Base-by-base conservation (phyloP, 495 filamentous ascomycete species). In the Aspergillus affinis region DNA sequence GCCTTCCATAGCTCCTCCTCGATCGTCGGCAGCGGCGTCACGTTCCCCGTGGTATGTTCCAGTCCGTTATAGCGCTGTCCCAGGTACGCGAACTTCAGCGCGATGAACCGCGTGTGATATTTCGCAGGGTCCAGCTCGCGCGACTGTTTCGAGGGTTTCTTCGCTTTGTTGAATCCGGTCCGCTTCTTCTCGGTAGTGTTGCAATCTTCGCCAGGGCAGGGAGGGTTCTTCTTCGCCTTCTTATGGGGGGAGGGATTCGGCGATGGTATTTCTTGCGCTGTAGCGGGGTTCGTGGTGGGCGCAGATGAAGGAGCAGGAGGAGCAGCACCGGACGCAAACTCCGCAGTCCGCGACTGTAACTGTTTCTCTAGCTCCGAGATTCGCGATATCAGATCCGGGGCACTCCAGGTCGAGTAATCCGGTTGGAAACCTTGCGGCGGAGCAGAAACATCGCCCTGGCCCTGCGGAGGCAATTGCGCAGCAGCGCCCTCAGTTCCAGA, bases 1-100 rank as follows among this genome's bases (percentile, higher is more conserved):
- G 93, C 95, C 72, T 91, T 90, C 89, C 92, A 98, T 49, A 98
- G 68, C 68, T 88, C 86, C 69, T 96, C 93, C 75, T 98, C 94
- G 60, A 98, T 86, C 0, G 91, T 92, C 48, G 93, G 88, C 41
- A 88, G 65, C 0, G 85, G 86, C 15, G 87, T 89, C 0, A 64
- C 71, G 59, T 86, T 88, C 53, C 82, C 83, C 46, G 79, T 75
- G 62, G 90, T 86, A 74, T 90, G 86, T 76, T 98, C 94, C 61
- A 92, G 92, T 3, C 94, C 95, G 74, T 93, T 92, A 70, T 97
- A 98, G 55, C 82, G 79, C 64, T 90, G 89, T 36, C 94, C 94
- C 18, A 98, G 79, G 75, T 98, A 98, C 48, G 94, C 92, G 46
- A 98, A 86, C 68, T 97, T 98, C 26, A 98, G 79, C 19, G 95